Evolutionary conservation across 441 rosid species (phyloP), one percentile per base, ranked within the genome.

Genomic region (Macaranga tanarius): DNA sequence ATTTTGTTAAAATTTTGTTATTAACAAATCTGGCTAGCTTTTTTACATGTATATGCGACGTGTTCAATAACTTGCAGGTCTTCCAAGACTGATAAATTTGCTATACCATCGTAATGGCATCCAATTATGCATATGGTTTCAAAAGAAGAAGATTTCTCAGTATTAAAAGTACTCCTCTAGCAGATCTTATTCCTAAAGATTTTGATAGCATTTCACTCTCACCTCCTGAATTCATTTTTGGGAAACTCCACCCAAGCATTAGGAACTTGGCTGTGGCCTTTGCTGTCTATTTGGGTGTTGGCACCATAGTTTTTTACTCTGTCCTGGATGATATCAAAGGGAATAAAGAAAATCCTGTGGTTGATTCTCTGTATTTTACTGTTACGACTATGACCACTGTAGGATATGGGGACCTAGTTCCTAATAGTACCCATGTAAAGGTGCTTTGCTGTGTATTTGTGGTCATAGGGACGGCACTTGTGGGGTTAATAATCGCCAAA

Each of bases 341-440:
- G 65, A 75, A 75, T 42, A 91, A 88, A 76, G 85, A 91, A 60
- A 79, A 82, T 66, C 82, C 70, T 52, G 52, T 89, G 28, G 48
- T 89, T 2, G 97, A 91, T 75, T 79, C 97, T 1, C 7, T 86
- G 13, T 91, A 91, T 73, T 86, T 89, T 79, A 86, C 87, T 42
- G 71, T 89, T 0, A 90, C 87, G 12, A 91, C 95, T 0, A 84
- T 91, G 93, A 91, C 95, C 73, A 89, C 89, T 0, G 92, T 91
- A 34, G 95, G 97, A 72, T 91, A 91, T 66, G 97, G 97, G 54
- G 97, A 91, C 84, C 90, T 91, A 20, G 90, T 86, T 62, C 97
- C 97, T 44, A 62, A 71, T 65, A 86, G 82, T 60, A 57, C 69
- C 48, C 22, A 61, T 38, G 65, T 86, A 0, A 91, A 87, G 64